Base-by-base conservation (phyloP, 352 stramenopile genomes). In the Pythium diclinum region DNA sequence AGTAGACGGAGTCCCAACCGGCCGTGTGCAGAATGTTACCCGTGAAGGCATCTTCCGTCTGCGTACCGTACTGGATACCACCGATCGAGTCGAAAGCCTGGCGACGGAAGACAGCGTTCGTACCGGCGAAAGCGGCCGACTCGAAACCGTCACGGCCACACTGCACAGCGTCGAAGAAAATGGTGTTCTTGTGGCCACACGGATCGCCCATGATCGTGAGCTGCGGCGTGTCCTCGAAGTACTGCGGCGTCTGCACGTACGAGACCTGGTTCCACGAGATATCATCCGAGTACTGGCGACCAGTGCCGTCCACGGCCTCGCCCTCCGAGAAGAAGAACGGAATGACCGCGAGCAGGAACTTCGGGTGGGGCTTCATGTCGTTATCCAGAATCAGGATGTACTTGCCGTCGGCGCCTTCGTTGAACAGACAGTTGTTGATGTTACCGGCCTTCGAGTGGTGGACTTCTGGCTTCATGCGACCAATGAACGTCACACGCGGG, bases 361-460 rank as follows among this genome's bases (percentile, higher is more conserved):
- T 96, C 28, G 84, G 84, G 54, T 96, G 87, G 49, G 87, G 87
- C 76, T 96, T 93, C 87, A 97, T 97, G 78, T 97, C 87, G 72
- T 94, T 95, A 91, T 97, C 89, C 40, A 97, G 65, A 83, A 97
- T 96, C 49, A 97, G 65, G 58, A 95, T 63, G 79, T 96, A 95
- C 68, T 94, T 91, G 73, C 87, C 89, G 48, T 89, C 81, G 0
- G 87, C 85, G 52, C 89, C 89, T 79, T 97, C 89, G 72, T 97
- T 95, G 65, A 94, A 95, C 42, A 97, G 61, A 9, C 67, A 73
- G 63, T 97, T 97, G 81, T 97, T 97, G 66, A 97, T 94, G 83
- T 97, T 97, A 77, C 89, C 89, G 54, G 89, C 89, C 76, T 97
- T 97, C 30, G 87, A 94, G 80, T 97, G 86, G 64, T 97, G 89